Conservation (phyloP, 73 alveolate genomes). For the Tetrahymena elliotti region DNA sequence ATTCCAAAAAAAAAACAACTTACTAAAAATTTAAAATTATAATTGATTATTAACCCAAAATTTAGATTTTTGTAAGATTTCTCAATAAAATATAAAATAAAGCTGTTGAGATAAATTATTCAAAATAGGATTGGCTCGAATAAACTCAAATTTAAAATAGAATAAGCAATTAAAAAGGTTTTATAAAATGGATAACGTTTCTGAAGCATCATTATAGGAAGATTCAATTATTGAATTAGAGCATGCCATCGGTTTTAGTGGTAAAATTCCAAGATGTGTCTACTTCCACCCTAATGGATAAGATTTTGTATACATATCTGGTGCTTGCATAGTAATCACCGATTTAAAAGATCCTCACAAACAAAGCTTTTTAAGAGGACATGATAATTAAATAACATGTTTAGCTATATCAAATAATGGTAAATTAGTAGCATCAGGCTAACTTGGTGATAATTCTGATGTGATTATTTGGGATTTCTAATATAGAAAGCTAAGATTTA, state of each 20-base stretch:
- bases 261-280: slow-evolving; percentile 69
- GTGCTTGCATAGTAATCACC: slow-evolving; percentile 84
- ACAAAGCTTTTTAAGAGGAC: slow-evolving; percentile 87
- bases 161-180: neutral
- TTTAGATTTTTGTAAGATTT: neutral
- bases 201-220: neutral
- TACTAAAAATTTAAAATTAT: neutral
- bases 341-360: slow-evolving; percentile 90
- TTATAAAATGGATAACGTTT: neutral
- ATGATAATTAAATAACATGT: slow-evolving; percentile 91
- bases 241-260: slow-evolving; percentile 93
- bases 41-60: neutral
- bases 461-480: slow-evolving; percentile 89
- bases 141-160: neutral
- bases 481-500: slow-evolving; percentile 57
- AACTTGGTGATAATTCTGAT: slow-evolving; percentile 91
- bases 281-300: slow-evolving; percentile 83
- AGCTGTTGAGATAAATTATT: neutral
- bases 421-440: slow-evolving; percentile 82
- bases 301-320: slow-evolving; percentile 81
- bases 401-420: slow-evolving; percentile 80
- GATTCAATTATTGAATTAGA: slow-evolving; percentile 65
- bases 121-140: neutral
- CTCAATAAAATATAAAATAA: neutral
- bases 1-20: neutral